Conservation (phyloP, 129 eudicot genomes). For the carrot (Daucus carota) region DNA sequence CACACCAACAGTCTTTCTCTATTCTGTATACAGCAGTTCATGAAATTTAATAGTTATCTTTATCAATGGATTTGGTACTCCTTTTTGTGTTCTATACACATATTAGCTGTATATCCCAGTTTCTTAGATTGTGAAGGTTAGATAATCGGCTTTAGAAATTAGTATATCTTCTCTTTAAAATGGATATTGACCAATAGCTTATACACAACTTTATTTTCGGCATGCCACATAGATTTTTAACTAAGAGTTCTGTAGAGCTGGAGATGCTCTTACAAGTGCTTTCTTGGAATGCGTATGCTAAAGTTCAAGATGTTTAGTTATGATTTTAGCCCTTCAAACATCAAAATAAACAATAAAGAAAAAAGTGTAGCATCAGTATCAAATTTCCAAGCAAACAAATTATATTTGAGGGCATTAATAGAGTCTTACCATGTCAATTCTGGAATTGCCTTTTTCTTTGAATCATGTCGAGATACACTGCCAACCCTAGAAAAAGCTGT, state of each 20-base stretch:
- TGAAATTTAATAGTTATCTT: not conserved
- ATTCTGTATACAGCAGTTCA: not conserved
- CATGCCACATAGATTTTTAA: too few species aligned
- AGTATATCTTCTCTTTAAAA: not conserved
- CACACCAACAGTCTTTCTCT: not conserved
- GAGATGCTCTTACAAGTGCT: not conserved
- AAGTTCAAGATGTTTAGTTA: not conserved
- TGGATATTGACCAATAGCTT: not conserved
- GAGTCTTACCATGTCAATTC: not conserved
- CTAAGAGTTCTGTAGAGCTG: too few species aligned
- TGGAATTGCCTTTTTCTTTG: too few species aligned
- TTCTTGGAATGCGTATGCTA: not conserved
- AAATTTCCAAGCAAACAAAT: not conserved
- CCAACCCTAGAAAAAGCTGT: not conserved
- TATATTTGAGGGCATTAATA: too few species aligned
- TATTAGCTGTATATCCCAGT: not conserved
- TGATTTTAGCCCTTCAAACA: not conserved
- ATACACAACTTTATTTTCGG: too few species aligned
- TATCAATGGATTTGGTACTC: not conserved
- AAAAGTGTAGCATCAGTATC: not conserved
- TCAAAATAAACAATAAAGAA: too few species aligned
- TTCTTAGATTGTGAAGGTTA: not conserved
- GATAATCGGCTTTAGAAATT: not conserved
- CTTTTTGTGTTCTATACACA: not conserved
- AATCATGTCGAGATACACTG: not conserved